Evolutionary conservation across 768 basidiomycete species (phyloP).

Genomic region (Cystobasidium tubakii): DNA sequence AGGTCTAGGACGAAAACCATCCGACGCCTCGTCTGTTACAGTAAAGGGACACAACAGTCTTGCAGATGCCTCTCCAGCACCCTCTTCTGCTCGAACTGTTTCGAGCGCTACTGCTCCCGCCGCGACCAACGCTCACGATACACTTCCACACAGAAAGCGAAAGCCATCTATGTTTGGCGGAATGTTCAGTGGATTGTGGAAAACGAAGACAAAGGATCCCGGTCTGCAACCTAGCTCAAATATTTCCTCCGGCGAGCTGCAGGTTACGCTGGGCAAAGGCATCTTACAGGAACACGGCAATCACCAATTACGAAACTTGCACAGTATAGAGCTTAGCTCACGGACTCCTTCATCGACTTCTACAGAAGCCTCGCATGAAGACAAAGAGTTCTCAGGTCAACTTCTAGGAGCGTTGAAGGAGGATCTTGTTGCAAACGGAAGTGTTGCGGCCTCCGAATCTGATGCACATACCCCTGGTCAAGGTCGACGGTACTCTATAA

Average conservation of each 20-base stretch:
- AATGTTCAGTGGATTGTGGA: neutral
- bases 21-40: neutral
- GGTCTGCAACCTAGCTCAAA: neutral
- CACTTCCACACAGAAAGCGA: neutral
- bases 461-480: neutral
- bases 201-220: neutral
- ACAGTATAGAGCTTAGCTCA: too few species aligned
- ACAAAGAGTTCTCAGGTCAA: too few species aligned
- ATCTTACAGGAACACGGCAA: too few species aligned
- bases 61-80: neutral
- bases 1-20: slow-evolving; percentile 12
- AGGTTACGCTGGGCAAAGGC: too few species aligned
- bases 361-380: too few species aligned
- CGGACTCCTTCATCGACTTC: too few species aligned
- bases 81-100: neutral
- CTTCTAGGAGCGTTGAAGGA: too few species aligned
- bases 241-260: neutral
- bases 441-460: too few species aligned
- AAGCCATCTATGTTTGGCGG: neutral
- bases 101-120: slow-evolving; percentile 21
- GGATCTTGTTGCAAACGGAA: too few species aligned
- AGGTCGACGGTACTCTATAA: neutral
- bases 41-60: neutral
- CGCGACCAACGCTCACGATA: neutral
- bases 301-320: too few species aligned